Evolutionary conservation across 2,329 filamentous ascomycete species (phyloP).

Genomic region (Zasmidium cellare): DNA sequence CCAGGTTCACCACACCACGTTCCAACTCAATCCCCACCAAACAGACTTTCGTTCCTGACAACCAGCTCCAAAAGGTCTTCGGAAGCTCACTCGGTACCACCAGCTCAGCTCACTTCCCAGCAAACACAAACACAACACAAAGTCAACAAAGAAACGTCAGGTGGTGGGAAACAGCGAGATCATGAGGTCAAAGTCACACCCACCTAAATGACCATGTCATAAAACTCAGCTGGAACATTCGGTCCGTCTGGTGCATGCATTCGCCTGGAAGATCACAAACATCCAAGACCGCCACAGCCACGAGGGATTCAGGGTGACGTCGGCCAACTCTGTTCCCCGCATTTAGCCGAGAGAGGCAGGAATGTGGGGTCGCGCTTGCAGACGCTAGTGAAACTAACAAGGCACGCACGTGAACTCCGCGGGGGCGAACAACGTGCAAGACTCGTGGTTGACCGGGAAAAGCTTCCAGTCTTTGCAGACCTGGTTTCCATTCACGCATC

Average conservation of each 20-base stretch:
- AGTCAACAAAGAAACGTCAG: too few relatives aligned
- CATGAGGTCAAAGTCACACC: not conserved
- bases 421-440: not conserved
- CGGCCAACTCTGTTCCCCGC: slow-evolving; percentile 1
- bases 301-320: not conserved
- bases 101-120: too few relatives aligned
- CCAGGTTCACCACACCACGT: not conserved
- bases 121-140: too few relatives aligned
- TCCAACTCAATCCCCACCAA: not conserved
- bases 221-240: slow-evolving; percentile 1
- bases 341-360: slow-evolving; percentile 1
- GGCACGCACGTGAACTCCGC: not conserved
- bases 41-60: not conserved
- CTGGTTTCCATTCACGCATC: not conserved
- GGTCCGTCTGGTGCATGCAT: not conserved
- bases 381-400: not conserved
- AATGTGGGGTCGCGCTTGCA: not conserved
- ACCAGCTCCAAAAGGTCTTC: too few relatives aligned
- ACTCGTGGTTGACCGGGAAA: too few relatives aligned
- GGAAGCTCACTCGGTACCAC: too few relatives aligned
- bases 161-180: too few relatives aligned
- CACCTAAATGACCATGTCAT: too few relatives aligned
- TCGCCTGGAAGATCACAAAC: not conserved
- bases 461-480: not conserved
- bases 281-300: not conserved